Evolutionary conservation across 805 yeast genomes (phyloP), one percentile per base, ranked within the genome.

Genomic region (Yarrowia porcina): DNA sequence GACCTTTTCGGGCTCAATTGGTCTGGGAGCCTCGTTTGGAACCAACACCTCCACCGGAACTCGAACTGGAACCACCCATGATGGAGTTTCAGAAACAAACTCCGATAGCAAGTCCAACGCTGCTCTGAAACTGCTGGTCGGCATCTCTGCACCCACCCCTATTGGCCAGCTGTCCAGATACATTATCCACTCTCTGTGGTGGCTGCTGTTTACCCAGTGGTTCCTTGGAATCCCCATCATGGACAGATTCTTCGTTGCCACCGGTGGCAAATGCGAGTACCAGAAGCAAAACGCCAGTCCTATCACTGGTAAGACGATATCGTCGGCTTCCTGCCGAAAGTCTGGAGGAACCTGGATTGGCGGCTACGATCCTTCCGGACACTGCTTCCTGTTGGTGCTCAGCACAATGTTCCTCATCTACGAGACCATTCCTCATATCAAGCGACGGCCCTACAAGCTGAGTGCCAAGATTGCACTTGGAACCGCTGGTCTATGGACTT

Each of bases 341-440:
- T 28, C 82, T 69, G 90, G 85, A 57, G 87, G 98, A 0, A 64
- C 69, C 15, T 88, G 93, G 94, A 65, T 67, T 8, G 90, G 97
- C 0, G 99, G 99, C 0, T 97, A 90, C 71, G 99, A 94, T 75
- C 97, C 98, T 5, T 87, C 93, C 65, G 99, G 99, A 0, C 99
- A 94, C 71, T 87, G 90, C 1, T 94, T 92, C 69, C 72, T 94
- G 42, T 76, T 93, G 47, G 80, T 87, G 5, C 88, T 87, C 64
- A 79, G 89, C 9, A 81, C 87, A 30, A 71, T 87, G 63, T 82
- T 88, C 63, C 70, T 93, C 66, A 77, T 88, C 70, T 83, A 84
- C 63, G 97, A 92, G 71, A 71, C 83, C 8, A 64, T 78, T 21
- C 84, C 82, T 65, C 44, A 52, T 18, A 23, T 52, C 25, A 35